Base-by-base conservation (phyloP, 257 asterid genomes). In the Mentha longifolia region DNA sequence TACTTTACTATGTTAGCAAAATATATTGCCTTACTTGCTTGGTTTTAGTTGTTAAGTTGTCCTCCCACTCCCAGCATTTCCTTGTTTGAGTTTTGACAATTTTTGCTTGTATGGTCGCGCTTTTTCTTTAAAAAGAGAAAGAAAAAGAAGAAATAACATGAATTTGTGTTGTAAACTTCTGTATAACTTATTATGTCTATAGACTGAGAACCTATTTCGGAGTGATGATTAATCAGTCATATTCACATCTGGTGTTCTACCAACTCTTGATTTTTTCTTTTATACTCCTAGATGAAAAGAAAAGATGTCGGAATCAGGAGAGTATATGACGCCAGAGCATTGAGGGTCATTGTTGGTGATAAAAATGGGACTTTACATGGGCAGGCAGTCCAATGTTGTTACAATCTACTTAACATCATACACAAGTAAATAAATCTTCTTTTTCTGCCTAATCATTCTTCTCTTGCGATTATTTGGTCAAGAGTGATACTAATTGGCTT, bases 301-400 rank as follows among this genome's bases (percentile, higher is more conserved):
- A 94, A 94, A 80, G 96, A 91, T 76, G 84, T 93, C 65, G 88
- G 86, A 62, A 84, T 93, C 65, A 80, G 80, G 75, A 79, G 87
- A 81, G 97, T 93, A 10, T 91, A 87, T 64, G 98, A 93, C 83
- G 92, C 97, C 55, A 94, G 96, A 71, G 98, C 98, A 35, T 77
- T 93, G 85, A 87, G 98, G 83, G 98, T 93, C 45, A 72, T 93
- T 82, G 86, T 93, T 67, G 98, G 98, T 77, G 98, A 93, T 78
- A 93, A 89, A 80, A 84, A 89, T 75, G 98, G 98, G 73, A 72
- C 95, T 43, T 81, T 93, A 46, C 97, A 91, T 74, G 94, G 98
- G 67, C 96, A 91, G 81, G 97, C 98, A 64, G 96, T 93, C 82
- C 90, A 84, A 66, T 79, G 92, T 68, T 93, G 98, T 83, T 93